Base-by-base conservation (phyloP, 768 basidiomycete genomes). In the Harrya chromipes region DNA sequence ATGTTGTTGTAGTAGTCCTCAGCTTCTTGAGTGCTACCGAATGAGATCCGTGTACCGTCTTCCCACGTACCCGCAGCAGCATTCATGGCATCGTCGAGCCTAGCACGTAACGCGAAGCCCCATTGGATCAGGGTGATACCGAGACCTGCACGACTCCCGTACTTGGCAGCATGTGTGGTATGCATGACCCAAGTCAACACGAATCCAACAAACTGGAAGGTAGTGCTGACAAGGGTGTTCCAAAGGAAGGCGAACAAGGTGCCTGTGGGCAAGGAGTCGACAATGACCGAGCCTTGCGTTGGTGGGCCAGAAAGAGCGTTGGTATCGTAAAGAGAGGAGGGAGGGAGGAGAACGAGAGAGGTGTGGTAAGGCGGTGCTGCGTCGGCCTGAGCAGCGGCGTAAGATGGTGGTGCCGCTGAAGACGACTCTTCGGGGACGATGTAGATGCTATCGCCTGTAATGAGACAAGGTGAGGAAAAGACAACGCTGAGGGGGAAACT, bases 341-440 rank as follows among this genome's bases (percentile, higher is more conserved):
- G 57, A 9, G 94, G 93, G 7, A 94, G 85, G 65, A 97, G 90
- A n/a, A 98, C 82, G 3, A 92, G 94, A 2, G 92, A 97, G 58
- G 97, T 95, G 84, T 93, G 97, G 70, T 99, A 99, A 1, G 94
- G 90, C 4, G 97, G 97, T 7, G 93, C 94, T n/a, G 92, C 84
- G 68, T 99, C 97, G 14, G 89, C 84, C 64, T 94, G 85, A 10
- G 97, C 97, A 26, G 83, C 77, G 13, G 90, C 85, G 67, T 99
- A 98, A 8, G 94, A 88, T 1, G 97, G 97, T 5, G 94, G 93
- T 0, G 85, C 83, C 50, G 94, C 87, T 49, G 86, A 82, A 58
- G 87, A 81, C 7, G 81, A 70, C 43, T 92, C 87, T 67, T 97
- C 94, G 7, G 93, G 92, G 34, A 87, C 85, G 55, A 84, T 70